phyloP scores from a whole-genome alignment of 768 basidiomycete species.

The Arthromyces matolae region DNA sequence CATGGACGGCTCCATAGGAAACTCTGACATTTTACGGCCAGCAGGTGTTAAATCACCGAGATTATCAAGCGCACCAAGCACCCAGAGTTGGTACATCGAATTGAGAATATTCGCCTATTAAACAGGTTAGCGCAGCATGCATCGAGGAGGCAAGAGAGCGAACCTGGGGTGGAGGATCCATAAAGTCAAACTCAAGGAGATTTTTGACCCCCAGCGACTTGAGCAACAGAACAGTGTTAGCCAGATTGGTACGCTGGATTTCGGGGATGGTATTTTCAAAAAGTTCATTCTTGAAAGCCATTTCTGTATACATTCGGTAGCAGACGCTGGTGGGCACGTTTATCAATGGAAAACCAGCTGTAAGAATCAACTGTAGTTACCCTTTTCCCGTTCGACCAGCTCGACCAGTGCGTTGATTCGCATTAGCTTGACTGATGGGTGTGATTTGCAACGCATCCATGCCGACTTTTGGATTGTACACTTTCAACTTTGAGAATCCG shows the following conservation, averaged over 20 bases:
- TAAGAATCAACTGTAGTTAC: constrained; percentile 34
- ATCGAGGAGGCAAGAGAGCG: constrained; percentile 5
- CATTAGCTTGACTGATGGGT: constrained; percentile 98
- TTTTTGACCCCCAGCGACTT: constrained; percentile 98
- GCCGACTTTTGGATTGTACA: constrained; percentile 98
- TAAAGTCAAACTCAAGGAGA: constrained; percentile 96
- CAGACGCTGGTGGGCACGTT: constrained; percentile 55
- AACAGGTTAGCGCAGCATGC: background rate
- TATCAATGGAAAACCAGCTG: background rate
- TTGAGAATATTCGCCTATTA: constrained; percentile 90
- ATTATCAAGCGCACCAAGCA: constrained; percentile 95
- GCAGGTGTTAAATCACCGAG: constrained; percentile 91
- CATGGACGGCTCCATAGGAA: constrained; percentile 99
- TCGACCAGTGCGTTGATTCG: constrained; percentile 92
- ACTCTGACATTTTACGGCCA: constrained; percentile 97
- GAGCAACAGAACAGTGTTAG: constrained; percentile 91
- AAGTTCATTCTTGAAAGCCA: constrained; percentile 93
- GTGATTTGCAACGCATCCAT: constrained; percentile 99
- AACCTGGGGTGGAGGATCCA: constrained; percentile 99
- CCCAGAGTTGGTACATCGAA: constrained; percentile 99
- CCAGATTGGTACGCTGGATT: constrained; percentile 96
- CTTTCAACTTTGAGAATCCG: constrained; percentile 96
- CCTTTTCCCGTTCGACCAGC: constrained; percentile 96
- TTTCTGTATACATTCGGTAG: constrained; percentile 96
- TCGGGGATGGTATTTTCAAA: constrained; percentile 96